Evolutionary conservation across 306 rosid species (phyloP), one percentile per base, ranked within the genome.

Genomic region (Spatholobus suberectus): DNA sequence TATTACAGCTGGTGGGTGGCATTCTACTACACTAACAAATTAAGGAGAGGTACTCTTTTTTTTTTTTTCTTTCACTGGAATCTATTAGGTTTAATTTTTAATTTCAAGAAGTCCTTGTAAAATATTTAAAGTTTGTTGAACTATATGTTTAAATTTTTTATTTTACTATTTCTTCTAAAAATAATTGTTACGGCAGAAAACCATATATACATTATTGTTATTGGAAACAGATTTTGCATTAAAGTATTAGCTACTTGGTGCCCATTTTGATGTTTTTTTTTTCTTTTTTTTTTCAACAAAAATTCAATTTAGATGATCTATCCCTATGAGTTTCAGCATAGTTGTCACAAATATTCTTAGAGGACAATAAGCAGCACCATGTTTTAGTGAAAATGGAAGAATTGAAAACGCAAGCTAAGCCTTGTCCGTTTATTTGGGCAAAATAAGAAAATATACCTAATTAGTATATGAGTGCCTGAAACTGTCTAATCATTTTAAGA

Each of bases 1-100:
- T 81, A 94, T 96, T 86, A 97, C 99, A 73, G 98, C 99, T 82
- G 99, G 99, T 83, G 99, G 99, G 72, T 96, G 99, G 99, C 99
- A 94, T 86, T 96, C 98, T 82, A 96, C 97, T 74, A 95, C 95
- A 67, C 84, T 96, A 82, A 94, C 97, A 75, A 90, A 86, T 20
- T 90, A 90, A 29, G 98, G 98, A 89, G 99, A 96, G 99, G 99
- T 96, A 68, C 70, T 38, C 58, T 70, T 57, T 75, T 76, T 81
- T 55, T n/a, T n/a, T n/a, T n/a, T n/a, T n/a, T n/a, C n/a, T 54
- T 37, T 61, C 34, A 70, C 67, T 51, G 37, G 75, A 77, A 54
- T 78, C n/a, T 79, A 32, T 74, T 82, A 18, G 24, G 63, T 35
- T 82, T 80, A 58, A 69, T 38, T 46, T 82, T 77, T 44, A 54